Percentiles rank a stretch among this genome's conserved stretches.
Evolutionary conservation across 345 rosid species (phyloP).

Genomic region (Adansonia digitata): DNA sequence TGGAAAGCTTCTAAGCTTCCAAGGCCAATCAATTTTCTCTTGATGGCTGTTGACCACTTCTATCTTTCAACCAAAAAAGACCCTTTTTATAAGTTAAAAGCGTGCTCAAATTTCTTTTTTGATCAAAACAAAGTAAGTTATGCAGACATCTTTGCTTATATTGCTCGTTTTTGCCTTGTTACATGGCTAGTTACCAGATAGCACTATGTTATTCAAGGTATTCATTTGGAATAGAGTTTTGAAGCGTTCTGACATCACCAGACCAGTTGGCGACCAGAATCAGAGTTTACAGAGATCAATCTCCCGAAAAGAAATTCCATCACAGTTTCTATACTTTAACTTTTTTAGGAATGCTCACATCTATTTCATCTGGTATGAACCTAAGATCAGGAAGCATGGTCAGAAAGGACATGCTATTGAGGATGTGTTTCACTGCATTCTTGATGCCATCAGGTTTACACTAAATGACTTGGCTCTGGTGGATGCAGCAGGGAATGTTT

Average conservation of each 20-base stretch:
- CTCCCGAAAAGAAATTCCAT: too few relatives aligned
- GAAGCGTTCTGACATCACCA: not conserved
- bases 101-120: not conserved
- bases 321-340: too few relatives aligned
- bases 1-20: conserved; percentile 4
- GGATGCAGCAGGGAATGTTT: too few relatives aligned
- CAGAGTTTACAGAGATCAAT: not conserved
- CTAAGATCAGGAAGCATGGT: too few relatives aligned
- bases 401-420: too few relatives aligned
- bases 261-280: not conserved
- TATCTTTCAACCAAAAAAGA: not conserved
- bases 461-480: too few relatives aligned
- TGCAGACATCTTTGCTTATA: not conserved
- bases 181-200: not conserved
- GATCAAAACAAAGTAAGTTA: not conserved
- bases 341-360: too few relatives aligned
- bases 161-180: not conserved
- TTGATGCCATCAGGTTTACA: too few relatives aligned
- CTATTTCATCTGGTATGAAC: too few relatives aligned
- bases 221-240: not conserved
- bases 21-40: not conserved
- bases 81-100: not conserved
- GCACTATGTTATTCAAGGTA: not conserved
- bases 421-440: too few relatives aligned
- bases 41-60: not conserved